Conservation (phyloP, 768 basidiomycete genomes). For the Serendipita indica region DNA sequence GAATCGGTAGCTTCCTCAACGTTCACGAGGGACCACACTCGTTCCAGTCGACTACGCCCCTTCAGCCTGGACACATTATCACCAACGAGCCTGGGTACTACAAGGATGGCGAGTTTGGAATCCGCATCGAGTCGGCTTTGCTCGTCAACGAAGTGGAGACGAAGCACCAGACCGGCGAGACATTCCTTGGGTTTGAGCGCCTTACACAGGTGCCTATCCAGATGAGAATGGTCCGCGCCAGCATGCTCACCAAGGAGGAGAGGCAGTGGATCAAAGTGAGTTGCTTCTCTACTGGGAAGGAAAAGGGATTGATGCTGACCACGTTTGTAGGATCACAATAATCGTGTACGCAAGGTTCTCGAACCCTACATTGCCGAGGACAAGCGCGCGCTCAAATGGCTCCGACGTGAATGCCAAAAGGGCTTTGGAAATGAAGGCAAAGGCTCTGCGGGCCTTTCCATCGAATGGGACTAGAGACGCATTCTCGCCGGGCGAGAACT, state of each 20-base stretch:
- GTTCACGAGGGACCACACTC: conserved; percentile 43
- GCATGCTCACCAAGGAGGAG: conserved; percentile 74
- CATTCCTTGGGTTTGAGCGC: conserved; percentile 86
- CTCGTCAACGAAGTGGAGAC: conserved; percentile 62
- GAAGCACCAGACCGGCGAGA: conserved; percentile 51
- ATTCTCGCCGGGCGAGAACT: conserved; percentile 1
- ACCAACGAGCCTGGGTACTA: conserved; percentile 94
- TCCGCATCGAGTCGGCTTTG: conserved; percentile 83
- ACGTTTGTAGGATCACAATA: conserved; percentile 58
- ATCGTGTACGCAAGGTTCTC: conserved; percentile 48
- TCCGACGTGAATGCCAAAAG: conserved; percentile 60
- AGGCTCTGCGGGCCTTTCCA: conserved; percentile 52
- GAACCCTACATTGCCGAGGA: conserved; percentile 57
- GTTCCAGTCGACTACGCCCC: conserved; percentile 51
- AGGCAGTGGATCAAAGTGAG: conserved; percentile 68
- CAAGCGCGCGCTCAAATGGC: conserved; percentile 67
- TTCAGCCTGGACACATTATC: conserved; percentile 76
- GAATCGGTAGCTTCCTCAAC: conserved; percentile 66
- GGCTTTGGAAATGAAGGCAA: conserved; percentile 53
- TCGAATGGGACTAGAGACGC: conserved; percentile 55
- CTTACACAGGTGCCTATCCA: conserved; percentile 91
- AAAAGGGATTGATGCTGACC: conserved; percentile 12
- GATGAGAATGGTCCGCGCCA: conserved; percentile 72
- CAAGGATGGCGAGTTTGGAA: conserved; percentile 66
- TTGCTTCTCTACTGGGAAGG: conserved; percentile 12